Evolutionary conservation across 1,284 basidiomycete species (phyloP).

Genomic region (Fomitiporia mediterranea): DNA sequence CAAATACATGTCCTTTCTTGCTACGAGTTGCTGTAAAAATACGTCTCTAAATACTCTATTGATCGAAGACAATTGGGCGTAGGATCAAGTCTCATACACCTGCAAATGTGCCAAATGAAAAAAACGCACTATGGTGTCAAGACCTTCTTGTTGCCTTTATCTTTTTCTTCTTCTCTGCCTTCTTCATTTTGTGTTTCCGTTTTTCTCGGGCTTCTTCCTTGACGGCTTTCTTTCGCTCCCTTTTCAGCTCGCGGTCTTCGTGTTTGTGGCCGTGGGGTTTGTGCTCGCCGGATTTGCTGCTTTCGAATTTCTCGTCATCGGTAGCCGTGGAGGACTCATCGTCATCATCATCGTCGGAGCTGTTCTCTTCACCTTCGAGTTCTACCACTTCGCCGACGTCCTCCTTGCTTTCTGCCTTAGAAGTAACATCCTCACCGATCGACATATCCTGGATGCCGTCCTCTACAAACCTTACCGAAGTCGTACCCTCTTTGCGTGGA

Average conservation of each 20-base stretch:
- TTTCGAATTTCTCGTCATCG: conserved; percentile 33
- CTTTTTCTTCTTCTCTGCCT: conserved; percentile 84
- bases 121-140: too few species aligned
- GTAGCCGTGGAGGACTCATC: conserved; percentile 31
- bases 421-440: background rate
- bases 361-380: conserved; percentile 19
- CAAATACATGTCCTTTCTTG: too few species aligned
- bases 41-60: too few species aligned
- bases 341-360: conserved; percentile 30
- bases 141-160: conserved; percentile 53
- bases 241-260: conserved; percentile 90
- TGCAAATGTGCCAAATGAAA: too few species aligned
- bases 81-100: too few species aligned
- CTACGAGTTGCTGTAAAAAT: too few species aligned
- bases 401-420: background rate
- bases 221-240: conserved; percentile 85
- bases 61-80: background rate
- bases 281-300: conserved; percentile 42
- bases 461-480: conserved; percentile 22
- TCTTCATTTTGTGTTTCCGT: conserved; percentile 89
- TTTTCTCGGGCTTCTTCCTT: conserved; percentile 87
- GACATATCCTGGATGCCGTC: conserved; percentile 19
- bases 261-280: conserved; percentile 80
- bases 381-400: conserved; percentile 3
- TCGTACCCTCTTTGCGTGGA: conserved; percentile 21